Conservation (phyloP, 2,329 filamentous ascomycete genomes). For the Colletotrichum sp. region DNA sequence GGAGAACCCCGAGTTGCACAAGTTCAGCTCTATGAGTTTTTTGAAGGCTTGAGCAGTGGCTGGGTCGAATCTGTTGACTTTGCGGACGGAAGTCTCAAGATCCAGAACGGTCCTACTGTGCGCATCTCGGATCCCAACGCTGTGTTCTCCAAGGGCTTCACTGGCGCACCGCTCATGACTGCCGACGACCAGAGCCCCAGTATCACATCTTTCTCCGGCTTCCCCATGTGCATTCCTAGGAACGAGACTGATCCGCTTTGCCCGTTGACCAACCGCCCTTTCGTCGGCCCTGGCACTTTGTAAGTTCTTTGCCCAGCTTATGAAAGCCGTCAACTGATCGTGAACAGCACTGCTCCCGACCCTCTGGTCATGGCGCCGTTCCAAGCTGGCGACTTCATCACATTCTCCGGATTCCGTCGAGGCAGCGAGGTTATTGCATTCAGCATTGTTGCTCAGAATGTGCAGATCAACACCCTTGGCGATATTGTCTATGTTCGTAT, state of each 20-base stretch:
- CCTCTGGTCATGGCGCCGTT: conserved; percentile 41
- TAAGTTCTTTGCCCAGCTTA: conserved; percentile 13
- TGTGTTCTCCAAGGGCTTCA: conserved; percentile 37
- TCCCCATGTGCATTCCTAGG: conserved; percentile 57
- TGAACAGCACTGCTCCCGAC: conserved; percentile 34
- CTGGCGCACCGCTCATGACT: conserved; percentile 41
- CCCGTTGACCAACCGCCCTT: conserved; percentile 38
- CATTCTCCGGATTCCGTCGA: conserved; percentile 35
- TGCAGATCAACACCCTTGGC: conserved; percentile 36
- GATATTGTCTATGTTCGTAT: conserved; percentile 38
- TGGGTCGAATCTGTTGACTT: conserved; percentile 39
- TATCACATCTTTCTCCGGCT: conserved; percentile 51
- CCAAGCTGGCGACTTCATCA: conserved; percentile 39
- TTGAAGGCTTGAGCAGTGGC: conserved; percentile 38
- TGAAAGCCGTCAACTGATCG: neutral
- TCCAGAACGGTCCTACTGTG: conserved; percentile 33
- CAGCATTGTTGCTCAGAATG: conserved; percentile 40
- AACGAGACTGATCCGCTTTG: conserved; percentile 38
- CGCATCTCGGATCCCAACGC: conserved; percentile 49
- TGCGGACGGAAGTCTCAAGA: conserved; percentile 34
- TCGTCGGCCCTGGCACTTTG: conserved; percentile 36
- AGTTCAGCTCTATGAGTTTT: conserved; percentile 37
- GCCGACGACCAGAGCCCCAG: conserved; percentile 53
- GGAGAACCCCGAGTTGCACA: conserved; percentile 36
- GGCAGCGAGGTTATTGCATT: conserved; percentile 37